These are phyloP conservation scores for Lasiosphaeria hispida DNA, from an alignment of 495 filamentous ascomycete genomes.

Conservation along the genomic window DNA sequence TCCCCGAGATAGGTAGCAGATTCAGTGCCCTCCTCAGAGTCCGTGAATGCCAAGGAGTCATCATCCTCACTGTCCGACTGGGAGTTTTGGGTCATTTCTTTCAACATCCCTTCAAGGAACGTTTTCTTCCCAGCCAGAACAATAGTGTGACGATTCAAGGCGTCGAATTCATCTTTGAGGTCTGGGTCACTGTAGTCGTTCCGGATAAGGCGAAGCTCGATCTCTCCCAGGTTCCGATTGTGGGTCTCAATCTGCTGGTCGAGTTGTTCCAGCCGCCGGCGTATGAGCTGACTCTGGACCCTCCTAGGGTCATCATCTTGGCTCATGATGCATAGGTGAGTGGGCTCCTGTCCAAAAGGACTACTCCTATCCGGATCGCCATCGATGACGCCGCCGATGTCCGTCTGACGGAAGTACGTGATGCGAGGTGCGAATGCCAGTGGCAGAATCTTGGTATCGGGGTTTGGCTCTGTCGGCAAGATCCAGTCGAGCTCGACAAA, in stretches of 20 bases:
- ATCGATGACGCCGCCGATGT: slow-evolving; percentile 69
- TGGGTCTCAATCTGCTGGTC: slow-evolving; percentile 74
- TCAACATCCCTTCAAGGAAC: slow-evolving; percentile 74
- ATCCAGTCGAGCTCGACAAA: slow-evolving; percentile 98
- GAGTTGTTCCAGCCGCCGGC: slow-evolving; percentile 73
- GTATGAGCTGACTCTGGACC: slow-evolving; percentile 83
- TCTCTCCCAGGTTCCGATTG: slow-evolving; percentile 60
- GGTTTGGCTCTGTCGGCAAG: slow-evolving; percentile 83
- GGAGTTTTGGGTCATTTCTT: slow-evolving; percentile 50
- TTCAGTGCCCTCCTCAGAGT: slow-evolving; percentile 19
- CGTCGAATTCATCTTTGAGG: slow-evolving; percentile 60
- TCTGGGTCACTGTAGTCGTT: slow-evolving; percentile 53
- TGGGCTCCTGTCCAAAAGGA: slow-evolving; percentile 86
- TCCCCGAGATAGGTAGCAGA: slow-evolving; percentile 19
- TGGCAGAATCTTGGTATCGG: slow-evolving; percentile 88
- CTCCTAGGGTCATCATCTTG: slow-evolving; percentile 86
- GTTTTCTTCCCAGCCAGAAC: slow-evolving; percentile 69
- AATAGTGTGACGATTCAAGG: slow-evolving; percentile 65
- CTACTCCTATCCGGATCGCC: slow-evolving; percentile 71
- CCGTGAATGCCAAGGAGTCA: slow-evolving; percentile 10
- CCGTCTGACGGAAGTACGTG: slow-evolving; percentile 97
- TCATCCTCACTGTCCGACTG: slow-evolving; percentile 21
- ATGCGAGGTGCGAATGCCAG: slow-evolving; percentile 89
- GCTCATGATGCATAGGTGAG: slow-evolving; percentile 93
- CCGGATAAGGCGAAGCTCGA: slow-evolving; percentile 58